phyloP scores from a whole-genome alignment of 768 basidiomycete genomes.

The Mycena leptocephala region DNA sequence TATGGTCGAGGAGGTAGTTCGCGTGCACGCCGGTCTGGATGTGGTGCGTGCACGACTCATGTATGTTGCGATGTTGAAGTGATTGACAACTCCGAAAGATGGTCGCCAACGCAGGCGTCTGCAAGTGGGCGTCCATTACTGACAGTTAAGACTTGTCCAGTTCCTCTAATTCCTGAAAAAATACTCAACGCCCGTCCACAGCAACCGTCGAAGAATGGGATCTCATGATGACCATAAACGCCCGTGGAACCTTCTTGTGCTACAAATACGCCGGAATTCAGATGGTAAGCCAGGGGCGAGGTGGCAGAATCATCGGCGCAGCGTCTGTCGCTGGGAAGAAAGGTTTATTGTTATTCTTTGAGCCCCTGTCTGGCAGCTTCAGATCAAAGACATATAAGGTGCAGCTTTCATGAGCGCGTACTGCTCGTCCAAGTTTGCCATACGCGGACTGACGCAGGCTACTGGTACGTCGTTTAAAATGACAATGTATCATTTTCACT shows the following conservation, averaged over 20 bases:
- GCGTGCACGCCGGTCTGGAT: conserved; percentile 50
- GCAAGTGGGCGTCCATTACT: not conserved
- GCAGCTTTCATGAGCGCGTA: conserved; percentile 37
- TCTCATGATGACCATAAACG: conserved; percentile 46
- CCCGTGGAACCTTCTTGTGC: conserved; percentile 51
- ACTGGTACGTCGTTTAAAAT: conserved; percentile 1
- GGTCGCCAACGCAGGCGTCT: conserved; percentile 46
- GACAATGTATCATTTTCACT: not conserved
- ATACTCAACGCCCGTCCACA: not conserved
- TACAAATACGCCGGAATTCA: conserved; percentile 57
- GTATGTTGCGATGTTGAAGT: not conserved
- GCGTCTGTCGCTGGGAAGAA: conserved; percentile 27
- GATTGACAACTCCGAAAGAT: conserved; percentile 24
- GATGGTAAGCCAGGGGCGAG: conserved; percentile 55
- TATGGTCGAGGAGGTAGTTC: conserved; percentile 46
- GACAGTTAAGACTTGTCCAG: conserved; percentile 10
- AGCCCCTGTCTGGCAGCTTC: not conserved
- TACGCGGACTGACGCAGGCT: conserved; percentile 20
- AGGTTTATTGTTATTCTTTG: conserved; percentile 13
- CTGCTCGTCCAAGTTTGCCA: conserved; percentile 47
- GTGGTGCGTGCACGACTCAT: not conserved
- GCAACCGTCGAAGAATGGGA: conserved; percentile 42
- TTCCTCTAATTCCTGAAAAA: not conserved
- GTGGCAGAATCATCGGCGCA: conserved; percentile 56
- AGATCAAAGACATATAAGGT: not conserved